Base-by-base conservation (phyloP, 140 eudicot genomes). In the Anethum foeniculum region DNA sequence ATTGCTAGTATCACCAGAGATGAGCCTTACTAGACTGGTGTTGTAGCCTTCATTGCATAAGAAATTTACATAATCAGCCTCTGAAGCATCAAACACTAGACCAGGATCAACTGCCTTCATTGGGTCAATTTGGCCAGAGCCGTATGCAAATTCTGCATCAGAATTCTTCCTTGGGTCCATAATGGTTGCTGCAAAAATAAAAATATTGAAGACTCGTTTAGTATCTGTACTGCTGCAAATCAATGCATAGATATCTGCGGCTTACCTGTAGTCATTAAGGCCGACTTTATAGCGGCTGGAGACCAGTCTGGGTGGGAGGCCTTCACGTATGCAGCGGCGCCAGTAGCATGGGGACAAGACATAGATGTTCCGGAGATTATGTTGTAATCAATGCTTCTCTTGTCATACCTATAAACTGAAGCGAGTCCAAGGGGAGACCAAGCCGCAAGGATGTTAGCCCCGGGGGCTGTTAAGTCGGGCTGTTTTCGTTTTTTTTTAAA, bases 341-440 rank as follows among this genome's bases (percentile, higher is more conserved):
- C 90, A 39, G 81, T 81, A 34, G 78, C 84, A 71, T 87, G 90
- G 16, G 88, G 90, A 62, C 86, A 81, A 16, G 90, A 75, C 87
- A 87, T 84, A 51, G 90, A 84, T 76, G 90, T 87, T 15, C 88
- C 90, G 6, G 90, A 87, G 25, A 76, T 60, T 1, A 87, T 28
- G 43, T 80, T 80, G 82, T 58, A 87, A 46, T 16, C 30, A 62
- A 54, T 23, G 71, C 71, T 25, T 39, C 79, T 56, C 64, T 41
- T 73, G 18, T 73, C 83, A 7, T 21, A 79, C 25, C 2, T 3
- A 49, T 44, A 27, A 79, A 36, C 28, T 0, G 81, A 78, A 28
- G 67, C 16, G 25, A 49, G 71, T 27, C 80, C 79, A 5, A 75
- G 13, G 6, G 89, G 85, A 80, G 90, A 71, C 84, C 86, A 80